phyloP scores from a whole-genome alignment of 1,284 basidiomycete genomes.

The Ganoderma multipileum region DNA sequence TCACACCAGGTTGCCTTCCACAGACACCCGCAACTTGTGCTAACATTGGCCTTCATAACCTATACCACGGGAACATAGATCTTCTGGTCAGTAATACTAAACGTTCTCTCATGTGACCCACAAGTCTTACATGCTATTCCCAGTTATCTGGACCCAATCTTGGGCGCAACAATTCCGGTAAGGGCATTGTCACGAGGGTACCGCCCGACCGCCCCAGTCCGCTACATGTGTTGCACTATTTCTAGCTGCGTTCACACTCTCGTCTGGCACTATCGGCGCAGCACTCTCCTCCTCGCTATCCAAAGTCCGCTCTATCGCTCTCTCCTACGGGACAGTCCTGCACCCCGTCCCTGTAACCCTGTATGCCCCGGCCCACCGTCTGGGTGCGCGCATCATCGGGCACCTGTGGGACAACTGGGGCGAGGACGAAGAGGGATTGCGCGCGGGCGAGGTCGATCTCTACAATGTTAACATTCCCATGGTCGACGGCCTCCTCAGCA shows the following conservation, averaged over 20 bases:
- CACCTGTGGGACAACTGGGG: slow-evolving; percentile 87
- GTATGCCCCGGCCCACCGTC: slow-evolving; percentile 72
- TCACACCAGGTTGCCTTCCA: neutral
- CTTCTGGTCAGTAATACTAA: slow-evolving; percentile 67
- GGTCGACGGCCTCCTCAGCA: slow-evolving; percentile 62
- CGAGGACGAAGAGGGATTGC: slow-evolving; percentile 61
- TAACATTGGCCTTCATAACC: slow-evolving; percentile 88
- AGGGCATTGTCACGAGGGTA: slow-evolving; percentile 25
- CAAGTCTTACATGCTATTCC: neutral
- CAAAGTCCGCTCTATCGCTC: slow-evolving; percentile 71
- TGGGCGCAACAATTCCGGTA: slow-evolving; percentile 84
- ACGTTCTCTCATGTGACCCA: neutral
- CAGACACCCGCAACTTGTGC: slow-evolving; percentile 92
- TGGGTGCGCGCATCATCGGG: slow-evolving; percentile 72
- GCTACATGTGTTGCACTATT: neutral
- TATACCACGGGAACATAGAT: slow-evolving; percentile 86
- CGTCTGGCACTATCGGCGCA: slow-evolving; percentile 91
- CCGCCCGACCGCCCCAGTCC: neutral
- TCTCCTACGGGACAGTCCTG: slow-evolving; percentile 86
- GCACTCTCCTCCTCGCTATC: slow-evolving; percentile 84
- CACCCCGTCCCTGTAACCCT: slow-evolving; percentile 69
- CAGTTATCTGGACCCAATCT: slow-evolving; percentile 81
- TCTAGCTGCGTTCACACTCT: slow-evolving; percentile 83
- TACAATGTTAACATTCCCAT: slow-evolving; percentile 87
- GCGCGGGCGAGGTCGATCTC: slow-evolving; percentile 73